Evolutionary conservation across 805 yeast genomes (phyloP), one percentile per base, ranked within the genome.

Genomic region (Clavispora santaluciae): DNA sequence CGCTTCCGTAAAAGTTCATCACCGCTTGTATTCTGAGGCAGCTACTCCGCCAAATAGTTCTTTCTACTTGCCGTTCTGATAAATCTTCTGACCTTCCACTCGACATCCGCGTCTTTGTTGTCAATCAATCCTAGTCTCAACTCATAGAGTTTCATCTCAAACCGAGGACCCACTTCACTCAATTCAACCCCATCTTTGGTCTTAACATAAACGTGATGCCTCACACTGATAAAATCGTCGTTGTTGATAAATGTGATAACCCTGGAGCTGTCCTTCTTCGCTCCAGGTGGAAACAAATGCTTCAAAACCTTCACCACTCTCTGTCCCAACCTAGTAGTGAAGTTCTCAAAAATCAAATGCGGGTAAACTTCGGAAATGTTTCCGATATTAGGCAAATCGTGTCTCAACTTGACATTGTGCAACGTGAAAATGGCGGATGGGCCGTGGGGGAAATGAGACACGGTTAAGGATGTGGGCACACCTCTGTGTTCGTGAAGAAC

Each of bases 141-240:
- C 62, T 91, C 97, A 60, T 80, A 93, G 50, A 93, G 68, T 59
- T 89, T 78, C 98, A 93, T 90, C 64, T 93, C 99, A 55, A 93
- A 93, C 48, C 99, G 73, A n/a, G 99, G 99, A 0, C 99, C 99
- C 26, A 93, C 85, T 61, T 93, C 99, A 43, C 96, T 90, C 42
- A 93, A 65, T 60, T 93, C 98, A 2, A 89, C 96, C 25, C 80
- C 75, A 47, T 89, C 96, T 51, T 83, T 82, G 0, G 96, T 88
- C 58, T 79, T 83, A 5, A 89, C 96, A 60, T 86, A 93, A 1
- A 93, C 84, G 59, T 93, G 99, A 57, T 93, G 99, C 63, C 99
- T 78, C 5, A 93, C 97, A 46, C 89, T 79, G 45, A 93, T 91
- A 57, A 80, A 93, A 65, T 93, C 99, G 36, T 88, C 95, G 40